Percentiles rank a stretch among this genome's conserved stretches.
Conservation (phyloP, 345 rosid species). For the Euphorbia tirucalli region DNA sequence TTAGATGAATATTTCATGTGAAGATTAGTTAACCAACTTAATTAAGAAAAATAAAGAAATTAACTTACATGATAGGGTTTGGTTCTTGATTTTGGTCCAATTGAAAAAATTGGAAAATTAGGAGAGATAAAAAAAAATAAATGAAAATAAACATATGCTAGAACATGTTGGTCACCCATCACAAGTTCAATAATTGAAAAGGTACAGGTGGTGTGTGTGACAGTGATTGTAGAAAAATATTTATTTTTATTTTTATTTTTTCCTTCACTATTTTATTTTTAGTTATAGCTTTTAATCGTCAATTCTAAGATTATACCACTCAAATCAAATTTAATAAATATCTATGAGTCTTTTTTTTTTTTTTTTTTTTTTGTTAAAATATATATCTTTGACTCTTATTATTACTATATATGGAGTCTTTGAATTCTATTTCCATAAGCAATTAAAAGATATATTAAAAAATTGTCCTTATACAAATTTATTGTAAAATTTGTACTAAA, state of each 20-base stretch:
- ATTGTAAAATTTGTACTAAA: too few relatives aligned
- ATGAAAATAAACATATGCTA: neutral
- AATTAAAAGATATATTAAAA: too few relatives aligned
- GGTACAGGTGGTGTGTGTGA: neutral
- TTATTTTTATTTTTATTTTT: too few relatives aligned
- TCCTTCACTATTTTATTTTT: neutral
- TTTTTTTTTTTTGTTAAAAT: too few relatives aligned
- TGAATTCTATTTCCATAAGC: too few relatives aligned
- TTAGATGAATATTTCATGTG: neutral
- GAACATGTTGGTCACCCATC: slow-evolving; percentile 6
- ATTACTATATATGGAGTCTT: too few relatives aligned
- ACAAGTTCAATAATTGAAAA: neutral
- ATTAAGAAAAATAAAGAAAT: neutral
- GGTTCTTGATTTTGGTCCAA: neutral
- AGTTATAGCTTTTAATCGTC: slow-evolving; percentile 1
- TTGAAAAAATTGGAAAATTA: neutral
- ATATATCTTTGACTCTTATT: too few relatives aligned
- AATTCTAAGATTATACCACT: slow-evolving; percentile 1
- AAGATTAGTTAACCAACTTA: neutral
- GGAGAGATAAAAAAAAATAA: too few relatives aligned
- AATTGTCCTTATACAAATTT: too few relatives aligned
- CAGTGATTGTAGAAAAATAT: neutral
- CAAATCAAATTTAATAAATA: neutral
- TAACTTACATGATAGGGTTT: neutral
- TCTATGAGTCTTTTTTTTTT: too few relatives aligned